Base-by-base conservation (phyloP, 495 filamentous ascomycete species). In the Penicillium simplicissimum region DNA sequence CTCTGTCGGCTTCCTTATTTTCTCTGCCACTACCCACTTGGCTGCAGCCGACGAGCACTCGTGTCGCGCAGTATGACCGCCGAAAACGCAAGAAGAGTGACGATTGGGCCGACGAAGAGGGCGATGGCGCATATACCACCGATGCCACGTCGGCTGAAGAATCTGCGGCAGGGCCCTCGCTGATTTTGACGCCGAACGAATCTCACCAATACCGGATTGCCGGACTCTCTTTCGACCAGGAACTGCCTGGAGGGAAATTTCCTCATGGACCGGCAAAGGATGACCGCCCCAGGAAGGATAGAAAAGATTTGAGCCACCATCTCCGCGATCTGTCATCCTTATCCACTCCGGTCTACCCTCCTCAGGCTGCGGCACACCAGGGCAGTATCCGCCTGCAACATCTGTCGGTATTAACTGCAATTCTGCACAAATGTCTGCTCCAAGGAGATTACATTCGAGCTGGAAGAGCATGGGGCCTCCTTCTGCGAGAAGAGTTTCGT, bases 361-460 rank as follows among this genome's bases (percentile, higher is more conserved):
- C 76, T 38, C 76, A 75, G 59, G 72, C 75, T 36, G 57, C 70
- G 19, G 72, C 70, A 8, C 64, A 76, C 36, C 66, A 73, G 57
- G 69, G 70, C 38, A 78, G 73, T 38, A 61, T 82, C 37, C 79
- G 83, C 43, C 67, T 83, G 23, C 86, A 81, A n/a, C 88, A 91
- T 70, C 66, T 90, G 3, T 71, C 71, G 13, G 81, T 82, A 5
- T 70, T 91, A 54, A 87, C 83, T 2, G 77, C 85, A 15, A 74
- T 90, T 13, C 65, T 91, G 58, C 87, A 91, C 57, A 79, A 79
- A 17, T 87, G 81, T 73, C 71, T 90, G 37, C 75, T 85, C 10
- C 74, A 85, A 60, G 74, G 82, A 9, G 87, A 90, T 64, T 88
- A 83, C 67, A 59, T 76, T 14, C 84, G 88, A 40, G 88, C 88